phyloP scores from a whole-genome alignment of 208 protist species.

The Acanthamoeba castellanii region DNA sequence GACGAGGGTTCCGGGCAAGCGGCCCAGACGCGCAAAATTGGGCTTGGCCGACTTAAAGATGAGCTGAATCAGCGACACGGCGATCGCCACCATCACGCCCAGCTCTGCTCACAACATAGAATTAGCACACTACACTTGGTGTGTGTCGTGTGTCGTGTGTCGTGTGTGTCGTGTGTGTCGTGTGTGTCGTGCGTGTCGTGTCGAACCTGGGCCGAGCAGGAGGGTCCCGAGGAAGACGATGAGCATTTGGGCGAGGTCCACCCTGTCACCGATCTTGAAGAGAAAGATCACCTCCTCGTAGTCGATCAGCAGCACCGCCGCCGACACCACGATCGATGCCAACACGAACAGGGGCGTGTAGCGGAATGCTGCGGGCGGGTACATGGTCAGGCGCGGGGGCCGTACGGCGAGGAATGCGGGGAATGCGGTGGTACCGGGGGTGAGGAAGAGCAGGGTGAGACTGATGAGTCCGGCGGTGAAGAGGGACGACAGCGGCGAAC shows the following conservation, averaged over 20 bases:
- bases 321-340: slow-evolving; percentile 40
- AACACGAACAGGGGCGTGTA: slow-evolving; percentile 53
- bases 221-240: slow-evolving; percentile 40
- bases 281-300: slow-evolving; percentile 35
- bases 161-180: background rate
- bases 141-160: no score
- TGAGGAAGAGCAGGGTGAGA: slow-evolving; percentile 53
- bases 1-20: slow-evolving; percentile 29
- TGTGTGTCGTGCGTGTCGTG: background rate
- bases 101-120: background rate
- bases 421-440: background rate
- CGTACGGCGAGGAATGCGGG: background rate
- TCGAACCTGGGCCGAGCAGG: slow-evolving; percentile 5
- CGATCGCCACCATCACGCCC: slow-evolving; percentile 1
- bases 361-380: background rate
- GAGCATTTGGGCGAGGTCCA: background rate
- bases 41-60: slow-evolving; percentile 52
- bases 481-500: slow-evolving; percentile 25
- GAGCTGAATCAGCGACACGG: slow-evolving; percentile 38
- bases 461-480: background rate
- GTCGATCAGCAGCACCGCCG: slow-evolving; percentile 21
- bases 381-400: background rate
- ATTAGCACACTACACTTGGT: no score
- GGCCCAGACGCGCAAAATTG: slow-evolving; percentile 34
- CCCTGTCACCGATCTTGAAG: slow-evolving; percentile 27